phyloP scores from a whole-genome alignment of 371 early-diverging fungal genomes.

The Conidiobolus incongruus region DNA sequence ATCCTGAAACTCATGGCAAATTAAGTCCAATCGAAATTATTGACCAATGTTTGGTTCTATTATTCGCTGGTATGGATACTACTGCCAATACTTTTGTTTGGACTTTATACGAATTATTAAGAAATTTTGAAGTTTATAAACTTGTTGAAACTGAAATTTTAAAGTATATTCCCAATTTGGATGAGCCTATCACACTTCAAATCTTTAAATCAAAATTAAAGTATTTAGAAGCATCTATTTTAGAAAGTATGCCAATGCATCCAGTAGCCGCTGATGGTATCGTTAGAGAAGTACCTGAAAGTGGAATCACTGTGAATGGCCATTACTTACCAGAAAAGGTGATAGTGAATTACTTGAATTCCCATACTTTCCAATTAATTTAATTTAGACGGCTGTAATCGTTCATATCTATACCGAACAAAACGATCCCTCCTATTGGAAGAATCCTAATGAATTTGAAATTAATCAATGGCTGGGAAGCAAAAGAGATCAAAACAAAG shows the following conservation, averaged over 20 bases:
- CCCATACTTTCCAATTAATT: no score
- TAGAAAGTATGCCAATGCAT: constrained; percentile 9
- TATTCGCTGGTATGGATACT: constrained; percentile 11
- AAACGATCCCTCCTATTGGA: neutral
- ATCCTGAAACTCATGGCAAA: constrained; percentile 3
- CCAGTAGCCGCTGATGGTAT: constrained; percentile 8
- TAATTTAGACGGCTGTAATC: no score
- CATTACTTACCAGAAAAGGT: constrained; percentile 5
- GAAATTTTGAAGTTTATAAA: constrained; percentile 1
- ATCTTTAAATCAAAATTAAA: constrained; percentile 9
- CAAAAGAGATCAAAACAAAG: neutral
- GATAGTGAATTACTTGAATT: no score
- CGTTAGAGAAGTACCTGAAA: constrained; percentile 2
- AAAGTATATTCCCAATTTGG: neutral
- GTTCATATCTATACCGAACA: no score
- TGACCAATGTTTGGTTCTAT: constrained; percentile 6
- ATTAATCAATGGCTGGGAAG: neutral
- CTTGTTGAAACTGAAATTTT: no score
- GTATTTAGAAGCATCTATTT: constrained; percentile 12
- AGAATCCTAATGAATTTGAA: neutral
- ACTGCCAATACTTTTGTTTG: constrained; percentile 7
- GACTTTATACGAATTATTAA: constrained; percentile 6
- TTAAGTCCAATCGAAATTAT: constrained; percentile 5
- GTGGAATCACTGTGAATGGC: constrained; percentile 5
- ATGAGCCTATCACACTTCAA: constrained; percentile 4